These are phyloP conservation scores for Sporothrix luriei DNA, from an alignment of 2,329 filamentous ascomycete genomes.

Conservation along the genomic window DNA sequence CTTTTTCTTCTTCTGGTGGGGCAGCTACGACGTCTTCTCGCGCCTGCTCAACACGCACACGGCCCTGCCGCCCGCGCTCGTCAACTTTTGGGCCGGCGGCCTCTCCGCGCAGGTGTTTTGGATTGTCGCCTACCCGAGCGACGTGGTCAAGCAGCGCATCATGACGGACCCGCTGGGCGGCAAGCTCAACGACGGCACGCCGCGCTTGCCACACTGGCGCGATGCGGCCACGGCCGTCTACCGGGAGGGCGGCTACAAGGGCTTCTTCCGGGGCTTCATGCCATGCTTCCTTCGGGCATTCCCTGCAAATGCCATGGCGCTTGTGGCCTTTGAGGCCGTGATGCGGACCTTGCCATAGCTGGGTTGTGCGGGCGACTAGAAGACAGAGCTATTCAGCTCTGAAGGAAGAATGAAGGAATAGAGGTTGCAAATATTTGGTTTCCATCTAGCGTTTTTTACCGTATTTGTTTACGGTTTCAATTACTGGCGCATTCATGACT, in stretches of 20 bases:
- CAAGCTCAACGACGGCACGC: slow-evolving; percentile 64
- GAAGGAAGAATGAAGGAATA: neutral
- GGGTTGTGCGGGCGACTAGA: neutral
- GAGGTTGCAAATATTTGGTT: neutral
- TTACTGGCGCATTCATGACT: slow-evolving; percentile 1
- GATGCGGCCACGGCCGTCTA: slow-evolving; percentile 79
- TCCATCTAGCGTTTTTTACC: neutral
- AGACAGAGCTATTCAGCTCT: neutral
- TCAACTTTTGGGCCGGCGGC: slow-evolving; percentile 98
- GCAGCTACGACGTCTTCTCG: slow-evolving; percentile 85
- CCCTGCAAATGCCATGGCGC: slow-evolving; percentile 90
- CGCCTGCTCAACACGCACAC: slow-evolving; percentile 68
- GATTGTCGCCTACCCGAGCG: slow-evolving; percentile 86
- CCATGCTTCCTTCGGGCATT: slow-evolving; percentile 94
- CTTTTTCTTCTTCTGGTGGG: slow-evolving; percentile 99
- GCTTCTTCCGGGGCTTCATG: slow-evolving; percentile 91
- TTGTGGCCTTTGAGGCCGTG: slow-evolving; percentile 90
- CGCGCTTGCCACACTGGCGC: slow-evolving; percentile 73
- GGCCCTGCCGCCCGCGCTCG: slow-evolving; percentile 68
- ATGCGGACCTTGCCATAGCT: slow-evolving; percentile 66
- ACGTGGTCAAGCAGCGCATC: slow-evolving; percentile 93
- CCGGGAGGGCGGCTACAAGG: slow-evolving; percentile 71
- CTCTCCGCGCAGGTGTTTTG: slow-evolving; percentile 93
- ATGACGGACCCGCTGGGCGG: slow-evolving; percentile 93
- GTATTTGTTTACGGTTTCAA: neutral